Base-by-base conservation (phyloP, 768 basidiomycete genomes). In the Megacollybia marginata region DNA sequence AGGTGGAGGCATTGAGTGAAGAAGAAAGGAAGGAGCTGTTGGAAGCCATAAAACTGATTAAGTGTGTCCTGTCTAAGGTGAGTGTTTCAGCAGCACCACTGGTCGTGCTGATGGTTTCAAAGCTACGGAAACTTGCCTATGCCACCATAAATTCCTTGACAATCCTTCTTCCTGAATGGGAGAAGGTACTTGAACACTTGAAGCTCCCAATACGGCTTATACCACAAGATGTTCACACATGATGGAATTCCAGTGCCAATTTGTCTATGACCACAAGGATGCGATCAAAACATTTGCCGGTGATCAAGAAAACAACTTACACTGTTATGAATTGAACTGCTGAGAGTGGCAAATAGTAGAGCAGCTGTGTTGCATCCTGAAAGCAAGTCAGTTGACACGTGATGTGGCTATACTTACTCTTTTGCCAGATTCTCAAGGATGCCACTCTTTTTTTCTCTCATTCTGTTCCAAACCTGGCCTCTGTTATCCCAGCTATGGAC, bases 241-340 rank as follows among this genome's bases (percentile, higher is more conserved):
- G 38, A 13, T 40, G 60, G 62, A 62, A 62, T 44, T 60, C 55
- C n/a, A n/a, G n/a, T n/a, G n/a, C n/a, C n/a, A n/a, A n/a, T n/a
- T n/a, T n/a, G n/a, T n/a, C n/a, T n/a, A n/a, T n/a, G n/a, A n/a
- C n/a, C n/a, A n/a, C n/a, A n/a, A n/a, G n/a, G n/a, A n/a, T n/a
- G n/a, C n/a, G n/a, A n/a, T n/a, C n/a, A n/a, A n/a, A n/a, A n/a
- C n/a, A n/a, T n/a, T n/a, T n/a, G n/a, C n/a, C n/a, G n/a, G n/a
- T n/a, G n/a, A n/a, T n/a, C n/a, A n/a, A n/a, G n/a, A n/a, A n/a
- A n/a, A n/a, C n/a, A n/a, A n/a, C n/a, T n/a, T n/a, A n/a, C n/a
- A n/a, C n/a, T n/a, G n/a, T n/a, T n/a, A n/a, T n/a, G n/a, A n/a
- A n/a, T n/a, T n/a, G n/a, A n/a, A n/a, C n/a, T n/a, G n/a, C n/a